A percentile compares a stretch with the other conserved stretches of the same genome.
Evolutionary conservation across 2,329 filamentous ascomycete genomes (phyloP).

Genomic region (Lasiodiplodia gonubiensis): DNA sequence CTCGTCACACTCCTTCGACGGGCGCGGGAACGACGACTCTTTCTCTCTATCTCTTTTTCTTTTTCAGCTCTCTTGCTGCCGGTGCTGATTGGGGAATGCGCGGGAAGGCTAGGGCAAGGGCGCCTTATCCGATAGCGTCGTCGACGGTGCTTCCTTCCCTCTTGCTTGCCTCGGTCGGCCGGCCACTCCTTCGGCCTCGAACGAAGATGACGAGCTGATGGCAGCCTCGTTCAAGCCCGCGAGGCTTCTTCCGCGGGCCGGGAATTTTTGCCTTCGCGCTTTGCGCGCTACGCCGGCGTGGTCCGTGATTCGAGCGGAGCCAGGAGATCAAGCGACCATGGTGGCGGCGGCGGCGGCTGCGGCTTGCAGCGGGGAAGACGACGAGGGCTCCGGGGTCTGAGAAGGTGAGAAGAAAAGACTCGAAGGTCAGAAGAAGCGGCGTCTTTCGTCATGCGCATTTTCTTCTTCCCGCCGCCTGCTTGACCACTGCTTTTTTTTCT

Average conservation of each 20-base stretch:
- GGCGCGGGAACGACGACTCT: not conserved
- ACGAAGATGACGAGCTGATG: not conserved
- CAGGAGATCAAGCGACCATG: constrained; percentile 5
- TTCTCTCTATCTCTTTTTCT: too few species aligned
- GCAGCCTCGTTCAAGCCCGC: not conserved
- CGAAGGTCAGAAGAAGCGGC: not conserved
- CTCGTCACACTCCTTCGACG: constrained; percentile 23
- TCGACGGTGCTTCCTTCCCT: not conserved
- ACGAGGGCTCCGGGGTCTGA: not conserved
- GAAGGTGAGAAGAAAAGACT: not conserved
- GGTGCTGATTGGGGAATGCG: not conserved
- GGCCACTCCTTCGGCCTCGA: constrained; percentile 14
- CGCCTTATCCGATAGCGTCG: constrained; percentile 11
- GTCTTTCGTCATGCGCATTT: constrained; percentile 7
- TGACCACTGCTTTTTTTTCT: not conserved
- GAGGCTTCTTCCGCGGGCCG: not conserved
- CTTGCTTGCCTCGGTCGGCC: constrained; percentile 9
- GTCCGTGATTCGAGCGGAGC: too few species aligned
- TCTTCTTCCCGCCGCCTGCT: not conserved
- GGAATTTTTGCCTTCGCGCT: constrained; percentile 12
- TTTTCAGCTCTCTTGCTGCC: not conserved
- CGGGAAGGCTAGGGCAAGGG: not conserved
- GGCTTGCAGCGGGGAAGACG: constrained; percentile 14
- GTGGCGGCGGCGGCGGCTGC: constrained; percentile 4
- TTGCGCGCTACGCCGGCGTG: constrained; percentile 8